Evolutionary conservation across 1,284 basidiomycete species (phyloP), one percentile per base, ranked within the genome.

Genomic region (Moesziomyces antarcticus): DNA sequence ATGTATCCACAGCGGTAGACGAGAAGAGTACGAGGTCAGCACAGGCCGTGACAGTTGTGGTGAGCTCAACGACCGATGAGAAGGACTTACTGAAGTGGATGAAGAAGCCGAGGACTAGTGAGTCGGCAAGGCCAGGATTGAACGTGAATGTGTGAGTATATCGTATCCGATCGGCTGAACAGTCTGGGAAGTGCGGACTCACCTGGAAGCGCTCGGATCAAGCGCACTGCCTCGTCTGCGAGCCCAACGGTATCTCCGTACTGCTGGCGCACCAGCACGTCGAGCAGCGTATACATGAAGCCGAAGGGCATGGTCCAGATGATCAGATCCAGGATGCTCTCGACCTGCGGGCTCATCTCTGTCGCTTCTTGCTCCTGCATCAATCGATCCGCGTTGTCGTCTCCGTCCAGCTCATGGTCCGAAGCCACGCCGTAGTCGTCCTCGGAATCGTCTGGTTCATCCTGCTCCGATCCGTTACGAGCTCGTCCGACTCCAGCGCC

Each of bases 291-390:
- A 43, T 72, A 84, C 40, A 81, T 48, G 56, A 82, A 82, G 8
- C 67, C 64, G 41, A 83, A 80, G 20, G 82, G 82, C 59, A 83
- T 82, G 27, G 73, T 74, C 81, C 81, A 83, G 25, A 82, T 78
- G 3, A 82, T 24, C 14, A 77, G 54, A 62, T 82, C 81, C 27
- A 83, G 49, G 5, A 59, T 51, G 10, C 50, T 55, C 50, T 81
- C 79, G 13, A 74, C 51, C 11, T 44, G 25, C 3, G 70, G 57
- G 35, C 64, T 68, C 64, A 82, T 73, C 40, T 62, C 63, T 6
- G 52, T 68, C 22, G 72, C 76, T 35, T 74, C 45, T 20, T 72
- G 50, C 25, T 76, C 66, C 44, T 57, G 43, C 59, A 78, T 62
- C 43, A 79, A 43, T 18, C 57, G 47, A 20, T 72, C 55, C n/a